Evolutionary conservation across 352 stramenopile genomes (phyloP), one percentile per base, ranked within the genome.

Genomic region (Phytophthora pluvialis): DNA sequence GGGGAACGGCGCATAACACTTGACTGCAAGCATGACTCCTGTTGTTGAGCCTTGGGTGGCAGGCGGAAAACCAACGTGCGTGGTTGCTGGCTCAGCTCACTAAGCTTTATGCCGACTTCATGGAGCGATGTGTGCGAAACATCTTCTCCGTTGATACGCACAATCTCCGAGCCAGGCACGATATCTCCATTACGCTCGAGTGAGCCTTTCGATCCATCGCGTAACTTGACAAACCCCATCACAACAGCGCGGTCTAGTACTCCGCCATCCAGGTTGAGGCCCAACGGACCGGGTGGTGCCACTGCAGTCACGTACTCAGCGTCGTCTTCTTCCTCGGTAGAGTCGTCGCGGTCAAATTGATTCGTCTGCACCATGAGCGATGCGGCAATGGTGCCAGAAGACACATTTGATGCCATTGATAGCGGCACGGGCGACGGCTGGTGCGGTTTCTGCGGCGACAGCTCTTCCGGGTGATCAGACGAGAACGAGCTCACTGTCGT

Each of bases 141-240:
- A 64, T 89, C 85, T 25, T 88, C 74, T 15, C 75, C 81, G 44
- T 94, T 90, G 60, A 94, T 86, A 10, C 64, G 57, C 26, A 94
- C 72, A 38, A 94, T 65, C 13, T 84, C 60, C 5, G 82, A 85
- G 10, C 86, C 86, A 10, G 60, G 49, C 0, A 72, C 64, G 44
- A 94, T 80, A 48, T 73, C 76, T 28, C 81, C 84, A 49, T 83
- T 73, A 8, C 54, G 63, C 52, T 93, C 86, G 9, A 93, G 66
- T 13, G 58, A 64, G 1, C 84, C 82, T 25, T 72, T 73, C 0
- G 70, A 81, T 5, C 86, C 86, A 33, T 91, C 81, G 0, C 75
- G 67, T 5, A 93, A 55, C 26, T 72, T 68, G n/a, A 74, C 53
- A 49, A 93, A 95, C 3, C 84, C 83, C 18, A 88, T 61, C 3